Base-by-base conservation (phyloP, 2,329 filamentous ascomycete genomes). In the Escovopsis sp. region DNA sequence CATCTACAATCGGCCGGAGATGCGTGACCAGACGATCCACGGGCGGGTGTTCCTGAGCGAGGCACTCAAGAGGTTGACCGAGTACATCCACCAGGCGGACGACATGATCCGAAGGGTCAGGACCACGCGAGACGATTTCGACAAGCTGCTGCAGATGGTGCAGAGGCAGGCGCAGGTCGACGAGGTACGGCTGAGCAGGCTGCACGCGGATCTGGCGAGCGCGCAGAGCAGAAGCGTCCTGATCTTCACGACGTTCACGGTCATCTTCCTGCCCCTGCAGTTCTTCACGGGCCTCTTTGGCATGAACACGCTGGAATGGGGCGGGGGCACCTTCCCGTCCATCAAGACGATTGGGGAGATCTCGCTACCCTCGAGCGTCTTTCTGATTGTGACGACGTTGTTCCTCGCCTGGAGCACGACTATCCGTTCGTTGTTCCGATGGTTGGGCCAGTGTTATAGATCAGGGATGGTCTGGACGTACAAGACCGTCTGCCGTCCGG, bases 211-310 rank as follows among this genome's bases (percentile, higher is more conserved):
- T 48, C 67, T 79, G 0, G 75, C 76, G 0, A 73, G 71, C 44
- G 68, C 70, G 8, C 76, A 79, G 55, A 76, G 73, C 42, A 64
- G 74, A 20, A 74, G 74, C 13, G 70, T 80, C 43, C 76, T 79
- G 70, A 76, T 80, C 47, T 79, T 81, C 55, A 80, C 75, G 8
- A 75, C 66, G 0, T 74, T 75, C 44, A 75, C 72, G 9, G 71
- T 80, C 43, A 75, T 80, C 15, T 80, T 78, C 57, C 58, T 79
- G 2, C 76, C 76, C 0, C 54, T 80, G 6, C 75, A 71, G 14
- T 80, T 81, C 59, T 80, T 81, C 55, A 79, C 76, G 0, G 71
- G 72, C 3, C 53, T 81, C 1, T 80, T 80, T 42, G 75, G 76
- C 41, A 79, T 80, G 68, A 80, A 81, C 49, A 74, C 73, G 3